Conservation (phyloP, 176 grass and related monocot genomes). For the Rhynchospora tenuis region DNA sequence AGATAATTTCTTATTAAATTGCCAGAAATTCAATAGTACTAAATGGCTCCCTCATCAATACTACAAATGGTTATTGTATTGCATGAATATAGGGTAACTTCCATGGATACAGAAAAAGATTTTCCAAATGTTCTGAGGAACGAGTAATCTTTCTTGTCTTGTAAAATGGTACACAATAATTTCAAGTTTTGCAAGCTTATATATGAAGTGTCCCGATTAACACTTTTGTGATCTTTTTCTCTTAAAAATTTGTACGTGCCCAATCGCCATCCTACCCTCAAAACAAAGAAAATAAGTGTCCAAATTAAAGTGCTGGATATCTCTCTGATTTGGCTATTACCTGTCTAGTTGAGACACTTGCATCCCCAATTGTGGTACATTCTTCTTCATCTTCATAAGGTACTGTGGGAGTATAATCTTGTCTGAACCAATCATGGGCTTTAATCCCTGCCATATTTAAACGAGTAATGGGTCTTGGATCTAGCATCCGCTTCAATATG, state of each 20-base stretch:
- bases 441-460: slow-evolving; percentile 63
- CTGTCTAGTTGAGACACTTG: slow-evolving; percentile 34
- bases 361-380: slow-evolving; percentile 10
- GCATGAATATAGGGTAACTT: background rate
- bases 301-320: background rate
- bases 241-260: too few species aligned
- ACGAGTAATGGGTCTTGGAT: slow-evolving; percentile 69
- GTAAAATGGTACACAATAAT: background rate
- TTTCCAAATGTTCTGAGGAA: background rate
- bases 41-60: background rate
- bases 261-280: too few species aligned
- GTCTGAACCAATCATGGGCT: slow-evolving; percentile 74
- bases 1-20: background rate
- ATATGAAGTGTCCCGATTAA: background rate
- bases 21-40: background rate
- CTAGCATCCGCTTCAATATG: slow-evolving; percentile 59
- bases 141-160: background rate
- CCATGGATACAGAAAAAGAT: background rate
- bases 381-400: slow-evolving; percentile 62
- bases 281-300: background rate
- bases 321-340: slow-evolving; percentile 24
- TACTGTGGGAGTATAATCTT: slow-evolving; percentile 57
- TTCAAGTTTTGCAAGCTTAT: background rate
- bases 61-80: background rate
- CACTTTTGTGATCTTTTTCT: too few species aligned